Evolutionary conservation across 2,329 filamentous ascomycete genomes (phyloP), one percentile per base, ranked within the genome.

Genomic region (Fusarium stilboides): DNA sequence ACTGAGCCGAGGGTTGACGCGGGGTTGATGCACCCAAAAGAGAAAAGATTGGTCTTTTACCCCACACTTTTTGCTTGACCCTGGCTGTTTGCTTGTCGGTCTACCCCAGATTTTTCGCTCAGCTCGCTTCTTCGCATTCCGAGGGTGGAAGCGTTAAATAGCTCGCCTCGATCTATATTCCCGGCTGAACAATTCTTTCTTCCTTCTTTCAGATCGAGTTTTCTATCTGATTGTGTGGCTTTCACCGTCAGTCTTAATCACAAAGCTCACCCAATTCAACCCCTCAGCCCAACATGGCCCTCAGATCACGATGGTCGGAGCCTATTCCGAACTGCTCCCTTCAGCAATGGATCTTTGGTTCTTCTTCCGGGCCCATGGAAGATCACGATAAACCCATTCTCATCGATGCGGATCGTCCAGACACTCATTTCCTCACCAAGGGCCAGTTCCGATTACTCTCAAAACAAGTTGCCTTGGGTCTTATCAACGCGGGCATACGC

Each of bases 381-480:
- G 59, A 70, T 8, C 68, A 80, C 1, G 78, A 86, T 34, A 77
- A 74, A 26, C 77, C 80, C 43, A 77, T 81, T 36, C 87, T 90
- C 67, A 82, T 93, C 46, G 92, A 94, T 69, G 87, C 91, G 5
- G 85, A 88, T 33, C 82, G 85, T 1, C 91, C 93, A 2, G 87
- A 92, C 7, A 89, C 87, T 3, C 88, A 91, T 71, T 88, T 85
- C 67, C 82, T 96, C 28, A 92, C 89, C 5, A 81, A 87, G 39
- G 77, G 85, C 61, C 84, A 86, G 56, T 92, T 91, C 77, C 89
- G 92, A 24, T 82, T 90, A 64, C 90, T 91, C 81, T 86, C 89
- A 22, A 91, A 94, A 77, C 89, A 92, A 19, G 79, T 96, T 36
- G 93, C 91, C 0, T 81, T 89, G 0, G 93, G 93, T 1, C 81